Conservation (phyloP, 305 asterid species). For the Solanum chacoense region DNA sequence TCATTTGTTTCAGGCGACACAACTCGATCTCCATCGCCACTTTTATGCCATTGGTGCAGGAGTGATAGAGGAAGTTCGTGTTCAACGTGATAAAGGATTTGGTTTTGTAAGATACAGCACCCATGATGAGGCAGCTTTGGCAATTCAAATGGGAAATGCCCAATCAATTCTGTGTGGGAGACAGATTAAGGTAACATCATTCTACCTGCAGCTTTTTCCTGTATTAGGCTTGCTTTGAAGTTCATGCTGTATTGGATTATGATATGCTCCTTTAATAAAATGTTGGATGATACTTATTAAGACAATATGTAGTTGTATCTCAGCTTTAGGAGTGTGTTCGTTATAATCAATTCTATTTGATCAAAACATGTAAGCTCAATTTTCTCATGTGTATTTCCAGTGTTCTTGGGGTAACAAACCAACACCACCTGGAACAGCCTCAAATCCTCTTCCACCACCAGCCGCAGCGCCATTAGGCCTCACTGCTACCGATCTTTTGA, state of each 20-base stretch:
- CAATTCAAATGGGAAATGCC: slow-evolving; percentile 73
- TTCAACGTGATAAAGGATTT: slow-evolving; percentile 91
- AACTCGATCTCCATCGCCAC: slow-evolving; percentile 76
- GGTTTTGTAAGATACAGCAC: slow-evolving; percentile 88
- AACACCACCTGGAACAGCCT: slow-evolving; percentile 71
- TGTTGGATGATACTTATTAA: background rate
- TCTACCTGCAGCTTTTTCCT: background rate
- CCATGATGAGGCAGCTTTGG: slow-evolving; percentile 84
- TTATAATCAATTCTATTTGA: background rate
- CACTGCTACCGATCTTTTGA: slow-evolving; percentile 53
- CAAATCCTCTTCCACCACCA: slow-evolving; percentile 90
- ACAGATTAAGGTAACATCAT: slow-evolving; percentile 62
- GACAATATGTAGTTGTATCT: background rate
- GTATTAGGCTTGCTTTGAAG: background rate
- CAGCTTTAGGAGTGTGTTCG: background rate
- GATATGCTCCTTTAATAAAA: background rate
- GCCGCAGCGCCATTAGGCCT: slow-evolving; percentile 38
- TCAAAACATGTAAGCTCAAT: background rate
- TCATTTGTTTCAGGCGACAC: slow-evolving; percentile 46
- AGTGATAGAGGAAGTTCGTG: slow-evolving; percentile 77
- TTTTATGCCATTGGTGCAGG: slow-evolving; percentile 88
- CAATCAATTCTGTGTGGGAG: slow-evolving; percentile 56
- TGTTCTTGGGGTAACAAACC: slow-evolving; percentile 97
- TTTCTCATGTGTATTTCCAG: slow-evolving; percentile 18
- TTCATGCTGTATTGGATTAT: background rate